Conservation (phyloP, 805 yeast species). For the Isabelozyma gotoi region DNA sequence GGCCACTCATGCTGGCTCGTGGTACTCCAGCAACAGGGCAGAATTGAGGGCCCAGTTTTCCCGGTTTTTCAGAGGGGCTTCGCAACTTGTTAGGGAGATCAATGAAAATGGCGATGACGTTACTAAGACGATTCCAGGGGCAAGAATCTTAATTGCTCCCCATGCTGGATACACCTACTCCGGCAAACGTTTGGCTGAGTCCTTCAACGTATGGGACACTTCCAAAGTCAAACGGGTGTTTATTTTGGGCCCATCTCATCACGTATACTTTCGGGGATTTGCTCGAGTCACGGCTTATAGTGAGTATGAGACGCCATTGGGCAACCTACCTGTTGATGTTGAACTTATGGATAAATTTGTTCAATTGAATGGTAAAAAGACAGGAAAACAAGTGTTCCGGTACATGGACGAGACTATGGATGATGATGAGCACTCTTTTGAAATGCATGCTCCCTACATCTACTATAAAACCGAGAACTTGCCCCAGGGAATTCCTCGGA, state of each 20-base stretch:
- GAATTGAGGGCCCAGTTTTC: slow-evolving; percentile 53
- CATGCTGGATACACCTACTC: slow-evolving; percentile 93
- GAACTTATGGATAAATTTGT: slow-evolving; percentile 39
- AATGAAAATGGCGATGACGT: slow-evolving; percentile 40
- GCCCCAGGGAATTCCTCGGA: slow-evolving; percentile 36
- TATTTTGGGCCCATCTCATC: slow-evolving; percentile 91
- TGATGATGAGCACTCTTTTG: slow-evolving; percentile 87
- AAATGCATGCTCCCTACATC: slow-evolving; percentile 87
- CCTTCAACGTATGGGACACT: slow-evolving; percentile 71
- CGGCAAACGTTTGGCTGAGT: slow-evolving; percentile 73
- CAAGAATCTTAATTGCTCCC: slow-evolving; percentile 43
- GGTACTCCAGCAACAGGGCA: slow-evolving; percentile 62
- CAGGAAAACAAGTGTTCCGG: slow-evolving; percentile 39
- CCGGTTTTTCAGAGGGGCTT: slow-evolving; percentile 39
- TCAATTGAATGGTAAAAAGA: slow-evolving; percentile 10
- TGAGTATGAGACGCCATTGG: slow-evolving; percentile 78
- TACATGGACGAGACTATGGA: slow-evolving; percentile 63
- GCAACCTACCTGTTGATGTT: slow-evolving; percentile 66
- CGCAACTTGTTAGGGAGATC: neutral
- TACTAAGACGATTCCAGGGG: slow-evolving; percentile 31
- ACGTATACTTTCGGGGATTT: slow-evolving; percentile 68
- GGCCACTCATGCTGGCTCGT: slow-evolving; percentile 88
- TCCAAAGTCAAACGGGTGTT: slow-evolving; percentile 61
- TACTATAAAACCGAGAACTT: slow-evolving; percentile 44
- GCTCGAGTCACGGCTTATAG: slow-evolving; percentile 54